Evolutionary conservation across 2,329 filamentous ascomycete genomes (phyloP), one percentile per base, ranked within the genome.

Genomic region (Arachnomyces sp.): DNA sequence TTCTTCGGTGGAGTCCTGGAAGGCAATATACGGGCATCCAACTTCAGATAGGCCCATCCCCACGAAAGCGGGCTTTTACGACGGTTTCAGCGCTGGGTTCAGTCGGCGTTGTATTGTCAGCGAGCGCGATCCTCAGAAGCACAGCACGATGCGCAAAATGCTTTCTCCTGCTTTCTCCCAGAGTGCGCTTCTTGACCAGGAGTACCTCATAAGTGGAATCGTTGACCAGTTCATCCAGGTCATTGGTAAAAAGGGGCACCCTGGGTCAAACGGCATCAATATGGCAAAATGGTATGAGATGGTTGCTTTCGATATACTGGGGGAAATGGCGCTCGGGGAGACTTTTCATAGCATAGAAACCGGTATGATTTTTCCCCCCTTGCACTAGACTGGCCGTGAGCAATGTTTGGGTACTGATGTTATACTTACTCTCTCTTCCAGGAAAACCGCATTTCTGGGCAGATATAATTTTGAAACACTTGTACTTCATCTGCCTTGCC

Each of bases 1-100:
- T 47, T 49, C 48, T 35, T 49, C 57, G 31, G 46, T 49, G 2
- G 49, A 55, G 34, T 58, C 61, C 15, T 61, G 52, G 55, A 40
- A 49, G 11, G 57, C 61, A n/a, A 57, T 60, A 39, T 56, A 58
- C 39, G 38, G 28, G 8, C 20, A 39, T 15, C 44, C 34, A 18
- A 28, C 39, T 3, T 18, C 14, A 3, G 14, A 39, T 34, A 11
- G 31, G 31, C 20, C 20, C 5, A 25, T 31, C 11, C 30, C 9
- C 12, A 11, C 9, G 4, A 25, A 16, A 18, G 29, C 28, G 3
- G 14, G 11, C 28, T 31, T 38, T 39, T 40, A 42, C 44, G 8
- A 46, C 33, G 9, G 33, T 36, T 3, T 42, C 20, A 25, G 39
- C 7, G 41, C 41, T 9, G 32, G 45, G 20, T 34, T 38, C 4